Base-by-base conservation (phyloP, 2,329 filamentous ascomycete genomes). In the Hypoxylon sp. region DNA sequence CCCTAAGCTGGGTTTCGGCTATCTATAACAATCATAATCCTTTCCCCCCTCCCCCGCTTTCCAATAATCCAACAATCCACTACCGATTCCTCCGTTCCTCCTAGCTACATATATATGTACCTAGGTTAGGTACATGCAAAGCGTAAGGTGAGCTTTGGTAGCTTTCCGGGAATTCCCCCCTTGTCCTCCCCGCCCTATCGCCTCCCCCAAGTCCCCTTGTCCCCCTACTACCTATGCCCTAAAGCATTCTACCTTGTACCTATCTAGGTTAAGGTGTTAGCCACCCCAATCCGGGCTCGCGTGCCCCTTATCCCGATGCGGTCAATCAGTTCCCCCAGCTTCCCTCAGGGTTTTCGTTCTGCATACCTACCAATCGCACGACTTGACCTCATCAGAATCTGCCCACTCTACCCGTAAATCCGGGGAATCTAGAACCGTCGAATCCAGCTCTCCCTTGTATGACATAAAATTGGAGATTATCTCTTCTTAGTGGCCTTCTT, bases 381-480 rank as follows among this genome's bases (percentile, higher is more conserved):
- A 66, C n/a, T 50, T 22, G 41, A 59, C 57, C 62, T 65, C 65
- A 58, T 59, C 52, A 62, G 32, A 26, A 41, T 59, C 64, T 67
- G 56, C 60, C 64, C 64, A 64, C 51, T 34, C 20, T 24, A 54
- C 22, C 58, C 65, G 56, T 7, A 54, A 65, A 62, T 62, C 65
- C 58, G 65, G 65, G 65, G 65, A 62, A 65, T 65, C 64, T 59
- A 67, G 64, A 59, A 19, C 17, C n/a, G 37, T 10, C 37, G 1
- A 41, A 6, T 3, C n/a, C 19, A 4, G 15, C 37, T n/a, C 37
- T 48, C 56, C 55, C 51, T 67, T 50, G 59, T 65, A 65, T 68
- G 61, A 60, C 65, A 62, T 61, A 68, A 68, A 62, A 49, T 28
- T 60, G 65, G 62, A 24, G 56, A 54, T 46, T 15, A n/a, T 22